Evolutionary conservation across 345 rosid genomes (phyloP).

Genomic region (Citrus hindsii): DNA sequence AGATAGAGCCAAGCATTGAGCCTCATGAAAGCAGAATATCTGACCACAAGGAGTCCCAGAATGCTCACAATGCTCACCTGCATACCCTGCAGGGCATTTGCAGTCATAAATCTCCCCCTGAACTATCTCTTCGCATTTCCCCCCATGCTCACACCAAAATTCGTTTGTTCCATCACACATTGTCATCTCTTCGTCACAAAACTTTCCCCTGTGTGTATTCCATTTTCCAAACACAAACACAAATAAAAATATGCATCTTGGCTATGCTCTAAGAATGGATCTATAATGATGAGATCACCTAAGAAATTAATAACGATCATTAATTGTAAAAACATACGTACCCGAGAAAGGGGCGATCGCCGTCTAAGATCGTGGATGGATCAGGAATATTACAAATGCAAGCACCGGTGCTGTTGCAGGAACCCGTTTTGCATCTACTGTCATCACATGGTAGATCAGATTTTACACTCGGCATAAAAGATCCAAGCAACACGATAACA

Average conservation of each 20-base stretch:
- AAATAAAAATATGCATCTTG: neutral
- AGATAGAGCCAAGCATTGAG: conserved; percentile 18
- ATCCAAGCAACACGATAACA: conserved; percentile 15
- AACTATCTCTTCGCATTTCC: conserved; percentile 32
- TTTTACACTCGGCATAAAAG: neutral
- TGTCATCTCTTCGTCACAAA: conserved; percentile 33
- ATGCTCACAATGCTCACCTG: conserved; percentile 21
- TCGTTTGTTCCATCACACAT: conserved; percentile 42
- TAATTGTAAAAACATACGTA: neutral
- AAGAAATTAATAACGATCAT: too few relatives aligned
- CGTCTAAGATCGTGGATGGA: conserved; percentile 36
- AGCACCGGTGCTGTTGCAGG: conserved; percentile 16
- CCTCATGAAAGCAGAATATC: conserved; percentile 24
- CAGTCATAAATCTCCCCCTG: conserved; percentile 34
- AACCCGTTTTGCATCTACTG: conserved; percentile 18
- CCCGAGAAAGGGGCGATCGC: conserved; percentile 35
- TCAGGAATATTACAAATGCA: conserved; percentile 33
- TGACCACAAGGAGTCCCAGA: conserved; percentile 21
- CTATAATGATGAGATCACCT: neutral
- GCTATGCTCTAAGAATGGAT: neutral
- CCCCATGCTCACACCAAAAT: conserved; percentile 37
- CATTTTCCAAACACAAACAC: neutral
- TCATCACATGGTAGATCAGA: conserved; percentile 12
- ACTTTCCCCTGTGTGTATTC: conserved; percentile 18
- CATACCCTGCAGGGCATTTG: conserved; percentile 25